Conservation (phyloP, 108 stramenopile genomes). For the Cyclotella atomus region DNA sequence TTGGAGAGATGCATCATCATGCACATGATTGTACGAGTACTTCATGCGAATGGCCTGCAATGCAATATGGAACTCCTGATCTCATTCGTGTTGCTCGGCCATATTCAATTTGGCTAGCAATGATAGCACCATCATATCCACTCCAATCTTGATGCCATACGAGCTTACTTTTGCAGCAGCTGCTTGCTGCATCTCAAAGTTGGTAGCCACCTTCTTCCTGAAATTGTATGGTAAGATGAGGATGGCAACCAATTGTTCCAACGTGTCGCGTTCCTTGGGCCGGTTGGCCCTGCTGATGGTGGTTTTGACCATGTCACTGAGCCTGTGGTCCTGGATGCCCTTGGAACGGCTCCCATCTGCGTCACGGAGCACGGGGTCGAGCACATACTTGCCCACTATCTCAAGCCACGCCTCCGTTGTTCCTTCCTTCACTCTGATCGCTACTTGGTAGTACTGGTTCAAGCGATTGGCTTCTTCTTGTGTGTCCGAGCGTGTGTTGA, state of each 20-base stretch:
- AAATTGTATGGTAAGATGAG: neutral
- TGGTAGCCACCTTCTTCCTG: no score
- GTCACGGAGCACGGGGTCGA: neutral
- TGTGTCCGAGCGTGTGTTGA: neutral
- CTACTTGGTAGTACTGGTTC: neutral
- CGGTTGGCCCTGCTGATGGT: conserved; percentile 3
- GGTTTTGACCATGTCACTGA: neutral
- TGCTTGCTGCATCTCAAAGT: conserved; percentile 1
- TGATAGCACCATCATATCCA: neutral
- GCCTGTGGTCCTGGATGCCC: neutral
- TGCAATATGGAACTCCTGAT: neutral
- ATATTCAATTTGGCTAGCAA: neutral
- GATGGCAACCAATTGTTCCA: neutral
- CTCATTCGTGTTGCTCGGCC: neutral
- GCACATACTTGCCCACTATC: neutral
- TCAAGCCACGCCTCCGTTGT: no score
- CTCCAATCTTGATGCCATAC: neutral
- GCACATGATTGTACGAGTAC: neutral
- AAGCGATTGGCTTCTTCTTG: neutral
- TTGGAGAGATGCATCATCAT: neutral
- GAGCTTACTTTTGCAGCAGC: neutral
- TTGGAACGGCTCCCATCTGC: neutral
- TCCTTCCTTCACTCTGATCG: conserved; percentile 5
- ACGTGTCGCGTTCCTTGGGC: neutral
- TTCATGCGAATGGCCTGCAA: neutral